A percentile compares a stretch with the other conserved stretches of the same genome.
phyloP scores from a whole-genome alignment of 805 yeast species.

The Candida odintsovae region DNA sequence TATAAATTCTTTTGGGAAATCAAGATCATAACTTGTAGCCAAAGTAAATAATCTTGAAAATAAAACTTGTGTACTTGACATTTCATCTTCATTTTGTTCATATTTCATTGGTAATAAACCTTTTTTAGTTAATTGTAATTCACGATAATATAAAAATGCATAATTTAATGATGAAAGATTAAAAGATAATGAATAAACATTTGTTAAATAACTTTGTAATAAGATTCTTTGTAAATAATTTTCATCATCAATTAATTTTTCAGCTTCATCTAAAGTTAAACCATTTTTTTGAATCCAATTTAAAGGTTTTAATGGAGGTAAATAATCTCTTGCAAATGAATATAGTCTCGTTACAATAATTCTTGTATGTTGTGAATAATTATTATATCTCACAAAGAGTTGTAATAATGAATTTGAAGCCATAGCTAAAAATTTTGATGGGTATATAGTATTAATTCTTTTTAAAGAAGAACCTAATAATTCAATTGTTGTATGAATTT shows the following conservation, averaged over 20 bases:
- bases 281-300: slow-evolving; percentile 28
- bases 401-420: slow-evolving; percentile 54
- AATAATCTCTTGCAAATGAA: slow-evolving; percentile 55
- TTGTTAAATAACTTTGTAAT: slow-evolving; percentile 56
- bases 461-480: slow-evolving; percentile 52
- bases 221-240: slow-evolving; percentile 57
- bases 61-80: slow-evolving; percentile 28
- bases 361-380: slow-evolving; percentile 27
- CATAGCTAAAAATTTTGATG: slow-evolving; percentile 75
- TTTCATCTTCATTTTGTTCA: slow-evolving; percentile 13
- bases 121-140: slow-evolving; percentile 9
- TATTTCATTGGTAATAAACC: slow-evolving; percentile 8
- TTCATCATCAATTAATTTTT: slow-evolving; percentile 48
- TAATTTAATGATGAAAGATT: slow-evolving; percentile 25
- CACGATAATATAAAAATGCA: slow-evolving; percentile 23
- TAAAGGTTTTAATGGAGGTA: slow-evolving; percentile 38
- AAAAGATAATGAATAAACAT: slow-evolving; percentile 37
- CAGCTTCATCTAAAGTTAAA: slow-evolving; percentile 30
- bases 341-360: slow-evolving; percentile 59
- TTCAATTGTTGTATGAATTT: slow-evolving; percentile 64
- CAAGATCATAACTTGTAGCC: slow-evolving; percentile 62
- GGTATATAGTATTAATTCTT: slow-evolving; percentile 62
- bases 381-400: slow-evolving; percentile 38
- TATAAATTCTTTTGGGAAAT: slow-evolving; percentile 37
- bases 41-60: slow-evolving; percentile 41